phyloP scores from a whole-genome alignment of 1,139 yeast species.

The Casaregolazyma suthepensis region DNA sequence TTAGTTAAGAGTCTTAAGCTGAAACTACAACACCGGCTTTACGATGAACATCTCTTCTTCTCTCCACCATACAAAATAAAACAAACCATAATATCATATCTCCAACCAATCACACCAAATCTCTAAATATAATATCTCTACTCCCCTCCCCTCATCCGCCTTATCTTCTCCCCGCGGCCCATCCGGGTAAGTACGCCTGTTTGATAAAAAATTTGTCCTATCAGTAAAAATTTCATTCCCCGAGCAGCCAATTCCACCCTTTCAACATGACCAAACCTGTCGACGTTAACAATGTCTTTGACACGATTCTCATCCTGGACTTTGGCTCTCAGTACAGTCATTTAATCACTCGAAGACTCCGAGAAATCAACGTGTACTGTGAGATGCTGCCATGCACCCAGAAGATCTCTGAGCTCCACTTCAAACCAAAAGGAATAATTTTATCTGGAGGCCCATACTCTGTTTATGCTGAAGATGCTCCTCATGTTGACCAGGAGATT shows the following conservation, averaged over 20 bases:
- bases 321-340: conserved; percentile 99
- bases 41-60: neutral
- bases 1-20: too few relatives aligned
- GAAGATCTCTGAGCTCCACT: conserved; percentile 80
- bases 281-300: conserved; percentile 71
- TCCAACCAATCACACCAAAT: neutral
- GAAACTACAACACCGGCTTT: too few relatives aligned
- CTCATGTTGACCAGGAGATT: conserved; percentile 93
- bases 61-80: neutral
- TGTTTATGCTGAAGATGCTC: conserved; percentile 90
- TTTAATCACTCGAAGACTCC: conserved; percentile 90
- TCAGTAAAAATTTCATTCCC: neutral
- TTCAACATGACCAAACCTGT: conserved; percentile 23
- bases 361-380: conserved; percentile 97
- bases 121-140: too few relatives aligned
- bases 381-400: conserved; percentile 99
- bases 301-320: conserved; percentile 94
- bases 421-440: conserved; percentile 96
- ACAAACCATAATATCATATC: neutral
- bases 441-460: conserved; percentile 98
- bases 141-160: too few relatives aligned
- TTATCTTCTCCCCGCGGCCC: neutral
- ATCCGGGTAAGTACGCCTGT: neutral
- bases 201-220: neutral
- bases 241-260: neutral